A percentile compares a stretch with the other conserved stretches of the same genome.
These are phyloP conservation scores for Lasiosphaeris hirsuta DNA, from an alignment of 495 filamentous ascomycete genomes.

Conservation along the genomic window DNA sequence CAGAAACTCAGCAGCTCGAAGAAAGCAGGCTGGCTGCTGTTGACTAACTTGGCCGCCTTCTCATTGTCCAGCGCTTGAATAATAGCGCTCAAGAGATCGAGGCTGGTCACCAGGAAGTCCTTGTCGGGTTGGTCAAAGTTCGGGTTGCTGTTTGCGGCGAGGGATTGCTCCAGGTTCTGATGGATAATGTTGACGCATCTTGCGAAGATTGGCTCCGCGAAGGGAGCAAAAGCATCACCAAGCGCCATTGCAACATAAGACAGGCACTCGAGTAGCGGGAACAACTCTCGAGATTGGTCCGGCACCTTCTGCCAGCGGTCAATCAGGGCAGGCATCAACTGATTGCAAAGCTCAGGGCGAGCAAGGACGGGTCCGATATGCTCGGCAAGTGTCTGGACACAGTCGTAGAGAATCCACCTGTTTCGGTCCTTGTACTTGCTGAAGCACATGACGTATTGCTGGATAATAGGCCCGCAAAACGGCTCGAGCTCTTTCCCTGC, in stretches of 20 bases:
- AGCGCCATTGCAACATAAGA: conserved; percentile 91
- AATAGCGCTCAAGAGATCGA: conserved; percentile 90
- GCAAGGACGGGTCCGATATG: conserved; percentile 78
- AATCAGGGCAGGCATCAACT: conserved; percentile 94
- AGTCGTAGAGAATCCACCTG: conserved; percentile 98
- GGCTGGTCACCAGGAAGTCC: conserved; percentile 94
- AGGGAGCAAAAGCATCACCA: conserved; percentile 76
- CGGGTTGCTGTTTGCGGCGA: conserved; percentile 59
- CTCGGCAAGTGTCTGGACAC: conserved; percentile 94
- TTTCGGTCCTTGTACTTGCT: conserved; percentile 95
- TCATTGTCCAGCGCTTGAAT: conserved; percentile 82
- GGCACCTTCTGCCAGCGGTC: conserved; percentile 81
- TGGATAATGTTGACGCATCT: conserved; percentile 90
- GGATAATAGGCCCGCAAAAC: conserved; percentile 86
- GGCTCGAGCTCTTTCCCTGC: conserved; percentile 73
- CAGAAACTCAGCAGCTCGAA: conserved; percentile 88
- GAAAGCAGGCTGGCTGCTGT: conserved; percentile 71
- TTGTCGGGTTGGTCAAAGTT: conserved; percentile 82
- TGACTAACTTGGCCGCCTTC: conserved; percentile 72
- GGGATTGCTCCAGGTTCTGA: conserved; percentile 75
- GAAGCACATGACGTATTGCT: conserved; percentile 91
- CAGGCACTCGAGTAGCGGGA: conserved; percentile 90
- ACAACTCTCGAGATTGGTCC: conserved; percentile 89
- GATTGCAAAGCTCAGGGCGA: conserved; percentile 69
- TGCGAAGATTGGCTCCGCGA: conserved; percentile 75